phyloP scores from a whole-genome alignment of 495 filamentous ascomycete species.

The Daldinia concentrica region DNA sequence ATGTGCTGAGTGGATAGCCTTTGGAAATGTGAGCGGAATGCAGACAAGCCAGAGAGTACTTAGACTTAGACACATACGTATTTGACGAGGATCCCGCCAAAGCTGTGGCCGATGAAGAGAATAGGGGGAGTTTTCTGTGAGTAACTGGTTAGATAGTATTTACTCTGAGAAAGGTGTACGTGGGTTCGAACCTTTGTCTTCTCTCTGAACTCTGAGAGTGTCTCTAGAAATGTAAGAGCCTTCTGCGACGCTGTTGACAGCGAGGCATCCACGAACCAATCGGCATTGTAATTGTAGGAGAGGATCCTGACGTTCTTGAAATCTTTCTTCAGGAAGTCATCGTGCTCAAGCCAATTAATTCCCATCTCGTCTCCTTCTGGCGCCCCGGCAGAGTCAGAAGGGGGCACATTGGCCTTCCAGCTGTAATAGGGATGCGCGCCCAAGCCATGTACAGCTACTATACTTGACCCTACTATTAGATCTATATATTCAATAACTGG shows the following conservation, averaged over 20 bases:
- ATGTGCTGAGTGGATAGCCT: neutral
- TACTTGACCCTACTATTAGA: neutral
- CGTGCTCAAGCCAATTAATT: slow-evolving; percentile 7
- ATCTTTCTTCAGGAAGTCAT: slow-evolving; percentile 7
- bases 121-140: neutral
- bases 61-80: neutral
- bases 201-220: neutral
- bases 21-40: neutral
- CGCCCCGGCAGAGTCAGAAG: neutral
- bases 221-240: slow-evolving; percentile 1
- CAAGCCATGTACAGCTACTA: slow-evolving; percentile 9
- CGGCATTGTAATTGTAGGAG: slow-evolving; percentile 3
- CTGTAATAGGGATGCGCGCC: slow-evolving; percentile 7
- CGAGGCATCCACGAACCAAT: slow-evolving; percentile 8
- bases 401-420: neutral
- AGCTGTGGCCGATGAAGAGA: slow-evolving; percentile 1
- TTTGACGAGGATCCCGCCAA: neutral
- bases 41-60: neutral
- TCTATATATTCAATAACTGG: neutral
- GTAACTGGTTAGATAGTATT: neutral
- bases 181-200: neutral
- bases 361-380: neutral
- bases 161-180: neutral
- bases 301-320: slow-evolving; percentile 10
- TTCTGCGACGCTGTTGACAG: slow-evolving; percentile 10